Evolutionary conservation across 2,329 filamentous ascomycete species (phyloP), one percentile per base, ranked within the genome.

Genomic region (Neurospora sp.): DNA sequence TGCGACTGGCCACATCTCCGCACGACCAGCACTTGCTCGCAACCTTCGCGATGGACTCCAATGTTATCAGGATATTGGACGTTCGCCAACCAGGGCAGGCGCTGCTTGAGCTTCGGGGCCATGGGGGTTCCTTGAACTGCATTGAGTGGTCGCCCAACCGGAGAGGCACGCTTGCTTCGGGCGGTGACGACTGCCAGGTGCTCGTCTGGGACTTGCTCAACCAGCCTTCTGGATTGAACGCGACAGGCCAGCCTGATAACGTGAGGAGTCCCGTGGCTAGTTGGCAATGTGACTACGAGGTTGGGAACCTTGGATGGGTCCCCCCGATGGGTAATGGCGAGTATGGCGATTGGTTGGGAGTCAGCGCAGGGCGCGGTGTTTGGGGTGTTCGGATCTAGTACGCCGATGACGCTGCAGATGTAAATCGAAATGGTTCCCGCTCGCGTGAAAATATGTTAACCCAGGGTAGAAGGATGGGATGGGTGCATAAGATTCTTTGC

Each of bases 21-120:
- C 95, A 98, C 77, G 96, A 99, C 79, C 91, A 93, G 7, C 94
- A 99, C 78, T 89, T 99, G 40, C 88, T 99, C 42, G 95, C 95
- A n/a, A 99, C 96, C 0, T 98, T 99, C 79, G 95, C 96, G 19
- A 91, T 93, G 77, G 96, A 98, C 78, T 97, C 93, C 4, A 94
- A 91, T 76, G 84, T 97, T 40, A 94, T 99, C 78, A 93, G 96
- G 67, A 97, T 99, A 69, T 89, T 99, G 38, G 96, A 99, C 77
- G 95, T 98, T 3, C 91, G 96, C 67, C 96, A 99, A 81, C 96
- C 96, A 0, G 96, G 96, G 6, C 96, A 97, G 80, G 96, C 96
- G 2, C 86, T 99, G 4, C 87, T 99, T 36, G 96, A 99, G 79
- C 89, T 99, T 43, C 92, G 92, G 67, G 96, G 96, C 28, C 95